These are phyloP conservation scores for Musa schizocarpa DNA, from an alignment of 176 grass and related monocot genomes.

Conservation along the genomic window DNA sequence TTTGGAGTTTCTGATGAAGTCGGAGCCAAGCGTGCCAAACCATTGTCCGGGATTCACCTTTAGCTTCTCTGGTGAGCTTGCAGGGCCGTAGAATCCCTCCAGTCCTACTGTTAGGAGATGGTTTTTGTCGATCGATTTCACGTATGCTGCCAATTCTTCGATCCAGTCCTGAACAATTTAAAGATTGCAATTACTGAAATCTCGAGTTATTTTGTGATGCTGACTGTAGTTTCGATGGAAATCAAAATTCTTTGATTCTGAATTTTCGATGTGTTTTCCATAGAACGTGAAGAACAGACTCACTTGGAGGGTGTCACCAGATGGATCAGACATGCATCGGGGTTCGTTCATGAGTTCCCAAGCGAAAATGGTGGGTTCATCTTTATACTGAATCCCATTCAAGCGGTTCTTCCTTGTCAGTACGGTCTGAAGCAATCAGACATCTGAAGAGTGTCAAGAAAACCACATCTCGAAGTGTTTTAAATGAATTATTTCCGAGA, in stretches of 20 bases:
- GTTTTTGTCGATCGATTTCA: constrained; percentile 63
- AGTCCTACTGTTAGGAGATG: constrained; percentile 77
- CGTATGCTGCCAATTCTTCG: constrained; percentile 74
- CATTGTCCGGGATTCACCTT: constrained; percentile 66
- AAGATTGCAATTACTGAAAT: neutral
- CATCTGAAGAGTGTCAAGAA: constrained; percentile 3
- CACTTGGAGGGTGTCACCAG: constrained; percentile 84
- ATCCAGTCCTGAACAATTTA: constrained; percentile 55
- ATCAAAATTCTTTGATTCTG: too few relatives aligned
- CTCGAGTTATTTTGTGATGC: neutral
- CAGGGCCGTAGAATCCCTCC: constrained; percentile 87
- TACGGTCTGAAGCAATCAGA: constrained; percentile 37
- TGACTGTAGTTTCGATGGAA: neutral
- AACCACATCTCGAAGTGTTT: neutral
- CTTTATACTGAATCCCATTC: constrained; percentile 72
- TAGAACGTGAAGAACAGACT: constrained; percentile 4
- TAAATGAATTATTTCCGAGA: too few relatives aligned
- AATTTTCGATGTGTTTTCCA: neutral
- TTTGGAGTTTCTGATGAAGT: constrained; percentile 82
- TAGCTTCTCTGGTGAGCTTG: constrained; percentile 34
- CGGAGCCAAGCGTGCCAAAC: constrained; percentile 56
- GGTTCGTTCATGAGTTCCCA: constrained; percentile 99
- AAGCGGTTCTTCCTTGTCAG: constrained; percentile 93
- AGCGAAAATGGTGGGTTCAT: constrained; percentile 85
- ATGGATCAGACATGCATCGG: constrained; percentile 63